These are phyloP conservation scores for Phoenix dactylifera DNA, from an alignment of 176 grass and related monocot genomes.

Conservation along the genomic window DNA sequence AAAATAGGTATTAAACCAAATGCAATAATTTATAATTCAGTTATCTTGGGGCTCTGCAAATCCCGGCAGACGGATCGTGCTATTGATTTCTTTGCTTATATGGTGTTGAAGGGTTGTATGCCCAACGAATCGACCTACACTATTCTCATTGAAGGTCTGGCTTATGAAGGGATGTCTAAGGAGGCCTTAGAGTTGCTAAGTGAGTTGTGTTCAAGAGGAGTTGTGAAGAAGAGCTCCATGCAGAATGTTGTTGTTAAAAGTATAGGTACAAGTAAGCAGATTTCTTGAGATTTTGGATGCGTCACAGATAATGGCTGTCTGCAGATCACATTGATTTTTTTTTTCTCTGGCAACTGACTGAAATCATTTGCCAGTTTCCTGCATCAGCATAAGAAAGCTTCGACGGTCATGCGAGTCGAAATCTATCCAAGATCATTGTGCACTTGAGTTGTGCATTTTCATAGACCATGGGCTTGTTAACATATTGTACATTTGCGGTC, in stretches of 20 bases:
- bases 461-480: too few species aligned
- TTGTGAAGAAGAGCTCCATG: conserved; percentile 42
- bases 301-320: too few species aligned
- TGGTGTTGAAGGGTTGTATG: conserved; percentile 58
- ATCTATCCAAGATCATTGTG: too few species aligned
- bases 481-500: too few species aligned
- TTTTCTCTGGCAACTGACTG: too few species aligned
- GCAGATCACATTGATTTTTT: too few species aligned
- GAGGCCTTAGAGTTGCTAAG: conserved; percentile 45
- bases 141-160: conserved; percentile 52
- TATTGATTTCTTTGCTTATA: conserved; percentile 49
- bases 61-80: conserved; percentile 40
- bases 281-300: conserved; percentile 16
- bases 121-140: conserved; percentile 51
- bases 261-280: background rate
- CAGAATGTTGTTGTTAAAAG: background rate
- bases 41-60: conserved; percentile 50
- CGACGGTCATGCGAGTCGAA: too few species aligned
- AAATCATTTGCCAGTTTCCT: too few species aligned
- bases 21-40: conserved; percentile 40
- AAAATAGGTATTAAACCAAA: conserved; percentile 32
- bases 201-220: conserved; percentile 39
- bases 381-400: too few species aligned
- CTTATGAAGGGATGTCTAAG: conserved; percentile 42
- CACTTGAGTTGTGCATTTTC: too few species aligned